Base-by-base conservation (phyloP, 805 yeast genomes). In the Sugiyamaella floridensis region DNA sequence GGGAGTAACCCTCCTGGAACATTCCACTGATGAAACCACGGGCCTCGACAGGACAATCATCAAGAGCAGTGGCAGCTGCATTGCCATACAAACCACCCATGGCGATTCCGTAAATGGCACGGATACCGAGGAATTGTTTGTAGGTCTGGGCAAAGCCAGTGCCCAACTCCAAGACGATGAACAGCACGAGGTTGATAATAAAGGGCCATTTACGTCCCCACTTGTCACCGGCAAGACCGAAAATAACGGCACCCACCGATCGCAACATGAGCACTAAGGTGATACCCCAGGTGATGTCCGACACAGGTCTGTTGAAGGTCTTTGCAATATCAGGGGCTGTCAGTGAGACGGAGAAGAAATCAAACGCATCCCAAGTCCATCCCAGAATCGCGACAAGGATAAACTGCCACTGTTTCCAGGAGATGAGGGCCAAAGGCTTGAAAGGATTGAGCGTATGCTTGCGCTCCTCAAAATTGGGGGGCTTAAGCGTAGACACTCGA, bases 1-100 rank as follows among this genome's bases (percentile, higher is more conserved):
- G 73, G 10, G 85, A 83, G 58, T 84, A 88, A 55, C 95, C 95
- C 65, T 86, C 85, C 68, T 87, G 95, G 64, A 88, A 79, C 43
- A 86, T 66, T 47, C 89, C 89, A 15, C 83, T 78, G 26, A 85
- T 64, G 45, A 82, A 67, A 41, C 86, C 85, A 60, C 85, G 75
- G 12, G 87, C 80, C 28, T 67, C 71, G 1, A 64, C 64, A 1
- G 88, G 88, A 48, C 81, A 75, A 60, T 83, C 85, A 58, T 82
- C 86, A 32, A 85, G 72, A 7, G 89, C 82, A 5, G 83, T 79
- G 9, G 85, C 84, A 22, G 83, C 77, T 37, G 82, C 78, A 53
- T 80, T 77, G 40, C 86, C 87, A 62, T 76, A 84, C 50, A 82
- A 69, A 49, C 88, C 89, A 43, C 89, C 89, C 86, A 83, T 81